phyloP scores from a whole-genome alignment of 176 grass and related monocot species.

The Urochloa ruziziensis region DNA sequence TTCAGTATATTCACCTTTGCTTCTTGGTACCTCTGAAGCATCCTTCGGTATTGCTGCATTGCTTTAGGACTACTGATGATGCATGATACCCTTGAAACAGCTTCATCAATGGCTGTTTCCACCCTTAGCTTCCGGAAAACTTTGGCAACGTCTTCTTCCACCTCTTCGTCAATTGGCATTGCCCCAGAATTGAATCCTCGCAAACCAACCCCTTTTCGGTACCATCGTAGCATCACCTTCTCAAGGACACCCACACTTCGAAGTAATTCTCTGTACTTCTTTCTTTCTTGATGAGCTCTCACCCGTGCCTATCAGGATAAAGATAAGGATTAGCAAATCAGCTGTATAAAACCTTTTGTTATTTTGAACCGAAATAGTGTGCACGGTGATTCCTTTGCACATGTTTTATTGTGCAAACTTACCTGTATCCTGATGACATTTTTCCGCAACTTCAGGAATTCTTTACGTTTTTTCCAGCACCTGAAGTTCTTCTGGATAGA shows the following conservation, averaged over 20 bases:
- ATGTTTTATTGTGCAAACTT: slow-evolving; percentile 24
- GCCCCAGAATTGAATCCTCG: slow-evolving; percentile 47
- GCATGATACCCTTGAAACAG: slow-evolving; percentile 65
- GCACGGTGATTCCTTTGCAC: not conserved
- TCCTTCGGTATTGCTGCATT: slow-evolving; percentile 71
- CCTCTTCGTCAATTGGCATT: slow-evolving; percentile 57
- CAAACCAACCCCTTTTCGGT: slow-evolving; percentile 62
- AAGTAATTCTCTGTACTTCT: slow-evolving; percentile 56
- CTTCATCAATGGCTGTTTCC: slow-evolving; percentile 66
- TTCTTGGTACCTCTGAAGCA: slow-evolving; percentile 64
- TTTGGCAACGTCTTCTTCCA: slow-evolving; percentile 55
- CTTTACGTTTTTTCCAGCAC: slow-evolving; percentile 76
- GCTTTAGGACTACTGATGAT: slow-evolving; percentile 46
- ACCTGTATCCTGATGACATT: slow-evolving; percentile 88
- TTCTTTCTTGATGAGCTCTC: slow-evolving; percentile 81
- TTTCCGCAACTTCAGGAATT: slow-evolving; percentile 57
- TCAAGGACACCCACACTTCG: slow-evolving; percentile 66
- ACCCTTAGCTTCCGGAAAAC: slow-evolving; percentile 77
- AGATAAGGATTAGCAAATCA: slow-evolving; percentile 15
- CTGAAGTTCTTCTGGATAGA: slow-evolving; percentile 94
- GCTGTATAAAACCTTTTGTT: not conserved
- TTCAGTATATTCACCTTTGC: slow-evolving; percentile 63
- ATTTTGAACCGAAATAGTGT: not conserved
- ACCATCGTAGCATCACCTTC: slow-evolving; percentile 77
- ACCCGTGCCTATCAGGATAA: slow-evolving; percentile 59